Conservation (phyloP, 306 rosid genomes). For the Prunus dulcis region DNA sequence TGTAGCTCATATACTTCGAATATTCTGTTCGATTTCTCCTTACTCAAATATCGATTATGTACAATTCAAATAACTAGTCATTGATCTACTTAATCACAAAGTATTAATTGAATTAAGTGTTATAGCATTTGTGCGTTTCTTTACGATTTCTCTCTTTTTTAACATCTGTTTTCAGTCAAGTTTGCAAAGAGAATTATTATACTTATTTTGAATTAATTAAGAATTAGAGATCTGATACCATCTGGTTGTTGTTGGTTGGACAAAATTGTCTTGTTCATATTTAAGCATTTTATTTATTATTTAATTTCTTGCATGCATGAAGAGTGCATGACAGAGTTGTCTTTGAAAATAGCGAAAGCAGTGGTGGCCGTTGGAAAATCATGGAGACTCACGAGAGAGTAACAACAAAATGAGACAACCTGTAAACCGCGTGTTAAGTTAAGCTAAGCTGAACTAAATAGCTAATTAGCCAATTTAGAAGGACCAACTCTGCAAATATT, state of each 20-base stretch:
- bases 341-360: constrained; percentile 17
- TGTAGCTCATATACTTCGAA: too few species aligned
- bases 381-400: constrained; percentile 21
- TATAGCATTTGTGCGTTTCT: not conserved
- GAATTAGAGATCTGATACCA: not conserved
- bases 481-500: too few species aligned
- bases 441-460: not conserved
- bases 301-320: not conserved
- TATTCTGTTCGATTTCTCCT: too few species aligned
- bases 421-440: constrained; percentile 31
- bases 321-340: constrained; percentile 1
- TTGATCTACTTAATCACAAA: too few species aligned
- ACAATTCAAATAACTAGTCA: too few species aligned
- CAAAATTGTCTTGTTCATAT: not conserved
- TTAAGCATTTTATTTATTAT: not conserved
- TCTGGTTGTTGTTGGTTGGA: not conserved
- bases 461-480: not conserved
- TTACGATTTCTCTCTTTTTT: not conserved
- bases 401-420: constrained; percentile 54
- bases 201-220: not conserved
- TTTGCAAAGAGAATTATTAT: not conserved
- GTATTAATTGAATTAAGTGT: too few species aligned
- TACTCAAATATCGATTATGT: too few species aligned
- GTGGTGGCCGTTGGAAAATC: constrained; percentile 15
- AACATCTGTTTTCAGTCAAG: not conserved